A percentile compares a stretch with the other conserved stretches of the same genome.
These are phyloP conservation scores for Dentipellis fragilis DNA, from an alignment of 768 basidiomycete genomes.

Conservation along the genomic window DNA sequence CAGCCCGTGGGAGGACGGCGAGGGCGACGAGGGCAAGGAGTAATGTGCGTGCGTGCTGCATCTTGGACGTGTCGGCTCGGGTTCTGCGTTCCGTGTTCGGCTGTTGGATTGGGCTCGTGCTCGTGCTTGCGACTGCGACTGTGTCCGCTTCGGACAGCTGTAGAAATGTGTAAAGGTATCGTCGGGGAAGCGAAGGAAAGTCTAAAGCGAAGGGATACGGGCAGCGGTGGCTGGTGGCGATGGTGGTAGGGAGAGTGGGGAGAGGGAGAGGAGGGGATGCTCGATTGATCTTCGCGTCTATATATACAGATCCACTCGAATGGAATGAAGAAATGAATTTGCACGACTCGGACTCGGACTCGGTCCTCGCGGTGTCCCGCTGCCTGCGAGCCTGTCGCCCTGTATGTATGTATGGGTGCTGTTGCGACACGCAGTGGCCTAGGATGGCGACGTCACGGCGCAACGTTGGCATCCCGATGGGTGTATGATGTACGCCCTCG, in stretches of 20 bases:
- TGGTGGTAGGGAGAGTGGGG: neutral
- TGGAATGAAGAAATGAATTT: neutral
- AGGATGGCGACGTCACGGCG: neutral
- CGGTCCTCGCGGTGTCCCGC: neutral
- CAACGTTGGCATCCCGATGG: neutral
- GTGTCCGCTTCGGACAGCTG: too few species aligned
- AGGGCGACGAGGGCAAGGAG: conserved; percentile 16
- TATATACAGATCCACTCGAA: neutral
- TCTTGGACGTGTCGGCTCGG: neutral
- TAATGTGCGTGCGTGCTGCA: neutral
- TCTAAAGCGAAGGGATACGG: too few species aligned
- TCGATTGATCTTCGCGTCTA: neutral
- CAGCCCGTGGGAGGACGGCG: conserved; percentile 79
- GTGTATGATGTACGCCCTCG: neutral
- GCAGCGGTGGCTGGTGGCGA: neutral
- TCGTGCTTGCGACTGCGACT: too few species aligned
- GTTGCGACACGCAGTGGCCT: neutral
- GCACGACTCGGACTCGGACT: neutral
- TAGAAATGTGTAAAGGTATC: too few species aligned
- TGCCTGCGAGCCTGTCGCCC: too few species aligned
- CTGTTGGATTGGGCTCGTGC: too few species aligned
- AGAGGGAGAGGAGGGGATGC: neutral
- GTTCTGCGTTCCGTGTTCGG: too few species aligned
- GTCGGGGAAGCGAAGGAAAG: too few species aligned
- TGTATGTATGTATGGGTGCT: neutral